Base-by-base conservation (phyloP, 176 grass and related monocot species). In the Leersia perrieri region DNA sequence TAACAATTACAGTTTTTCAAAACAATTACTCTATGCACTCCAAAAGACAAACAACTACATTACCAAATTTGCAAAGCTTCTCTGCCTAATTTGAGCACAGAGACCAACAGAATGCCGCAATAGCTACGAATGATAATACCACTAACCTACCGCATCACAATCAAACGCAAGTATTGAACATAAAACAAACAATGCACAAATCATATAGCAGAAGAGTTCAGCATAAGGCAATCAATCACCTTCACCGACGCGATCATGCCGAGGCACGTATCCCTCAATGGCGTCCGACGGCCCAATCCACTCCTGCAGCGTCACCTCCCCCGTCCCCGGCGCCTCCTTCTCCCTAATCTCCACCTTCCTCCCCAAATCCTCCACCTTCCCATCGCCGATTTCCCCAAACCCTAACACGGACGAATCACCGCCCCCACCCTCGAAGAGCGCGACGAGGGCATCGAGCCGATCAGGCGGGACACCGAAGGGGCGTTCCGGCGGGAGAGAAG, bases 221-320 rank as follows among this genome's bases (percentile, higher is more conserved):
- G 20, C 22, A 8, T 20, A 72, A 63, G 32, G 16, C 14, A 18
- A 53, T 68, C 14, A 18, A 53, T 68, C 49, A 86, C 88, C 88
- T 68, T 73, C 25, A 0, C 11, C 35, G 13, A 41, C 6, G 67
- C 45, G 88, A 31, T 82, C 78, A 30, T 27, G 73, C 16, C 73
- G 83, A 3, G 97, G 97, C 29, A 95, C 89, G 29, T 93, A 99
- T 9, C 93, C 93, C 75, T 99, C 97, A 0, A 99, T 90, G 7
- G 97, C 93, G 70, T 87, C 79, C 0, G 90, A 79, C 0, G 97
- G 92, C 12, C 90, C 92, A 34, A 96, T 82, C 89, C 90, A 99
- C 13, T 95, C 93, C 41, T 90, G 82, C 66, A 95, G 60, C 9
- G 86, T 39, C 0, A 99, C 79, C 63, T 91, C 88, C 4, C 82